These are phyloP conservation scores for Solanum habrochaites DNA, from an alignment of 257 asterid species.

Conservation along the genomic window DNA sequence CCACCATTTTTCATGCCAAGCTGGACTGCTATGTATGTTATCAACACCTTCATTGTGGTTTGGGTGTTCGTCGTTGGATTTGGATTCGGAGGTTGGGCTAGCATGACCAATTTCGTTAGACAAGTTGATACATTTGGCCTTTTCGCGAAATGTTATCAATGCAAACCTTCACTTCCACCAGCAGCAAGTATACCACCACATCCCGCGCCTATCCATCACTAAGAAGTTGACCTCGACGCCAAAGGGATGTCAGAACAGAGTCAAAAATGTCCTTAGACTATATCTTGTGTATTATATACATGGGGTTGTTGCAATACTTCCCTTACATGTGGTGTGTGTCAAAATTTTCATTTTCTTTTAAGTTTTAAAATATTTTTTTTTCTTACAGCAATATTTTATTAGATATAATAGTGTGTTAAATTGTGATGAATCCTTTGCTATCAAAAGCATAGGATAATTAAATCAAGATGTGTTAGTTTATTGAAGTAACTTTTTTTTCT, in stretches of 20 bases:
- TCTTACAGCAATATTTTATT: background rate
- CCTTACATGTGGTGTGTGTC: conserved; percentile 39
- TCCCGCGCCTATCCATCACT: conserved; percentile 28
- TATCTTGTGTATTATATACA: conserved; percentile 48
- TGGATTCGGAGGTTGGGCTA: conserved; percentile 99
- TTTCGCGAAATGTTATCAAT: conserved; percentile 88
- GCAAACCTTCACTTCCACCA: conserved; percentile 43
- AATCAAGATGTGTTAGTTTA: conserved; percentile 11
- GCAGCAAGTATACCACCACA: conserved; percentile 3
- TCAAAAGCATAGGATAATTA: conserved; percentile 31
- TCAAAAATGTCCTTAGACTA: conserved; percentile 11
- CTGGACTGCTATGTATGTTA: conserved; percentile 72
- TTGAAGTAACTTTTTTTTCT: background rate
- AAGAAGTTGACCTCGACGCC: background rate
- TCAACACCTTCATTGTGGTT: conserved; percentile 52
- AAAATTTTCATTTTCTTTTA: background rate
- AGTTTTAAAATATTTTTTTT: background rate
- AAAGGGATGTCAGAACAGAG: background rate
- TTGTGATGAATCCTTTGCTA: conserved; percentile 40
- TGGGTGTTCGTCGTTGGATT: conserved; percentile 80
- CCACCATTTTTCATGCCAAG: conserved; percentile 78
- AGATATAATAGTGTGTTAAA: conserved; percentile 45
- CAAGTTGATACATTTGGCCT: conserved; percentile 92
- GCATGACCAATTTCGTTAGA: conserved; percentile 60
- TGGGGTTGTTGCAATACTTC: conserved; percentile 32